Evolutionary conservation across 768 basidiomycete species (phyloP), one percentile per base, ranked within the genome.

Genomic region (Postia placenta): DNA sequence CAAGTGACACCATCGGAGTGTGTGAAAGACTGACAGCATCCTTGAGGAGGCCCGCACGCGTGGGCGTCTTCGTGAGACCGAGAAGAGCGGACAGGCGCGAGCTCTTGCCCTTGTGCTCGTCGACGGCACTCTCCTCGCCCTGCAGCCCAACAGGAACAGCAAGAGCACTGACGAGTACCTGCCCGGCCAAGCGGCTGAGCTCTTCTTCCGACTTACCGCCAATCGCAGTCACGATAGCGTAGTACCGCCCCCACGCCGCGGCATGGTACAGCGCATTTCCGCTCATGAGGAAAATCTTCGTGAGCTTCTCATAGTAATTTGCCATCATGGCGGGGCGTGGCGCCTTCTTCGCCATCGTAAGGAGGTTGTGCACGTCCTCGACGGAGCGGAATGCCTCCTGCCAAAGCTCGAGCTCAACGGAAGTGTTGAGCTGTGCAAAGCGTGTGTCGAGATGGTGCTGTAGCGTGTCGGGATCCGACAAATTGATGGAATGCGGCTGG

Each of bases 371-470:
- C 33, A 97, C 89, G 66, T 99, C 95, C 67, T 99, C 95, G 52
- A 97, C 92, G 36, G 92, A 92, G 52, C 95, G 87, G 79, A 97
- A 99, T 9, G 92, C 95, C 62, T 97, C 95, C 62, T 97, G 94
- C 95, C 95, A 99, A 23, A 99, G 78, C 69, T 99, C 95, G 55
- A 99, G 84, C 66, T 98, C 93, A 57, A 98, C 93, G 1, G 93
- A 93, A 17, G 92, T 89, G 60, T 93, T 92, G 54, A 98, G 80
- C 72, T 98, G 94, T 23, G 90, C 88, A 65, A 99, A 98, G 48
- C 94, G 91, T 15, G 92, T 94, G 64, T 97, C 95, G 52, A 98
- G 86, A 67, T 96, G 90, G 58, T 91, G 91, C 61, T 95, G 88
- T 43, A 97, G 84, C 6, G 86, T 95, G 59, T 97, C 95, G 11